Evolutionary conservation across 2,329 filamentous ascomycete genomes (phyloP).

Genomic region (Sphaerulina musiva): DNA sequence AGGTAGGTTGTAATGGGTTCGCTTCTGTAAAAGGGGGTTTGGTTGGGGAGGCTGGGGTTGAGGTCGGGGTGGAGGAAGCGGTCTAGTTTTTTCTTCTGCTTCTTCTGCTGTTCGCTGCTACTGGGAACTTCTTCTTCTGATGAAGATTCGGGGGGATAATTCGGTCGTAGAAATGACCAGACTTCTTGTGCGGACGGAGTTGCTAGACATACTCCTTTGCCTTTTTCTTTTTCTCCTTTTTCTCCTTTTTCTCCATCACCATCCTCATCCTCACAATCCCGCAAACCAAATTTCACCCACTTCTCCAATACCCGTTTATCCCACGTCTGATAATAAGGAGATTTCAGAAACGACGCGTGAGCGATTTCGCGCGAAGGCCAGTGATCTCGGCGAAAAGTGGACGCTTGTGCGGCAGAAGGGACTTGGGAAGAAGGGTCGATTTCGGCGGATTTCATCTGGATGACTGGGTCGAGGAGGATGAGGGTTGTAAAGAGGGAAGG

Average conservation of each 20-base stretch:
- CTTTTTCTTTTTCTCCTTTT: too few species aligned
- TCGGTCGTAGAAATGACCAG: slow-evolving; percentile 64
- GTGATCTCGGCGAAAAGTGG: slow-evolving; percentile 65
- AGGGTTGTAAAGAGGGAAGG: slow-evolving; percentile 71
- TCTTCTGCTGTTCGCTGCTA: too few species aligned
- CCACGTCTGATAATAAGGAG: slow-evolving; percentile 75
- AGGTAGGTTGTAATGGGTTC: slow-evolving; percentile 54
- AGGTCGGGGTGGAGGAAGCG: slow-evolving; percentile 42
- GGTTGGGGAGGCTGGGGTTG: slow-evolving; percentile 26
- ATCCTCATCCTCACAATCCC: slow-evolving; percentile 47
- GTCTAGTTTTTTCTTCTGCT: slow-evolving; percentile 1
- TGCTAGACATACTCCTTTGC: slow-evolving; percentile 57
- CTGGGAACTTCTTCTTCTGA: slow-evolving; percentile 5
- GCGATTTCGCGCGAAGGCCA: slow-evolving; percentile 75
- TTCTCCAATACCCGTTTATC: slow-evolving; percentile 70
- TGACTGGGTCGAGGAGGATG: slow-evolving; percentile 78
- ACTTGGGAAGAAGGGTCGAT: slow-evolving; percentile 33
- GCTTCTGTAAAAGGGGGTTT: slow-evolving; percentile 58
- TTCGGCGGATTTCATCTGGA: slow-evolving; percentile 48
- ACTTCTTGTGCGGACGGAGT: slow-evolving; percentile 88
- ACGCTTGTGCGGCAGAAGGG: slow-evolving; percentile 43
- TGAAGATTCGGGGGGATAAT: slow-evolving; percentile 34
- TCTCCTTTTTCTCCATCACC: too few species aligned
- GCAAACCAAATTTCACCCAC: slow-evolving; percentile 68
- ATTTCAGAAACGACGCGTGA: slow-evolving; percentile 58